Conservation (phyloP, 805 yeast species). For the Clavispora asparagi region DNA sequence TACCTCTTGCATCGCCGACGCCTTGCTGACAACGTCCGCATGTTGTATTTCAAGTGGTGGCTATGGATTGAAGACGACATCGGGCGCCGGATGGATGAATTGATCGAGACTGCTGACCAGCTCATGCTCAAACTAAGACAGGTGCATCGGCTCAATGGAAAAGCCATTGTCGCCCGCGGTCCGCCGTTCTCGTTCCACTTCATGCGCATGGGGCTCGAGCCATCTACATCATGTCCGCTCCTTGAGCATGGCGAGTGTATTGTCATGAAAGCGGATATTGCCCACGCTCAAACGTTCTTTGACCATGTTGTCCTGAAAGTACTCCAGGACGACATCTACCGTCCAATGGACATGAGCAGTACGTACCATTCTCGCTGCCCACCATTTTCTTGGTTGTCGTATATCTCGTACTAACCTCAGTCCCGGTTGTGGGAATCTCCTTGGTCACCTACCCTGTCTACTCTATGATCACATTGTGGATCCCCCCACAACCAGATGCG, state of each 20-base stretch:
- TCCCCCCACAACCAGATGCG: constrained; percentile 1
- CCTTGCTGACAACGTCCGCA: background rate
- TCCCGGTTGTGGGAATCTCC: constrained; percentile 8
- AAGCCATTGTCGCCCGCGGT: background rate
- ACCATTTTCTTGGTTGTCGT: too few relatives aligned
- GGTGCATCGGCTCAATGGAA: background rate
- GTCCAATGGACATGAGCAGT: background rate
- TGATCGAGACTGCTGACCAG: constrained; percentile 1
- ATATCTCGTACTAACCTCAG: constrained; percentile 6
- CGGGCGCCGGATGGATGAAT: constrained; percentile 3
- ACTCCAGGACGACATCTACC: constrained; percentile 1
- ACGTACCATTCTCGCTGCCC: background rate
- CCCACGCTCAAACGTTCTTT: constrained; percentile 1
- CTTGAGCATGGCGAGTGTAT: constrained; percentile 3
- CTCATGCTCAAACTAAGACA: background rate
- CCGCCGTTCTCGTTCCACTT: background rate
- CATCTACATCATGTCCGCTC: background rate
- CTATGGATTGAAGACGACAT: background rate
- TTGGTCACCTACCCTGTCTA: constrained; percentile 3
- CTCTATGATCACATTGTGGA: constrained; percentile 8
- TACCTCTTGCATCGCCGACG: constrained; percentile 1
- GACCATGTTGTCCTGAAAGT: background rate
- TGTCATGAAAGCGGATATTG: constrained; percentile 2
- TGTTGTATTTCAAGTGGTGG: constrained; percentile 2
- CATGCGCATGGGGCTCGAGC: background rate